Evolutionary conservation across 305 asterid genomes (phyloP).

Genomic region (Solanum hybrid): DNA sequence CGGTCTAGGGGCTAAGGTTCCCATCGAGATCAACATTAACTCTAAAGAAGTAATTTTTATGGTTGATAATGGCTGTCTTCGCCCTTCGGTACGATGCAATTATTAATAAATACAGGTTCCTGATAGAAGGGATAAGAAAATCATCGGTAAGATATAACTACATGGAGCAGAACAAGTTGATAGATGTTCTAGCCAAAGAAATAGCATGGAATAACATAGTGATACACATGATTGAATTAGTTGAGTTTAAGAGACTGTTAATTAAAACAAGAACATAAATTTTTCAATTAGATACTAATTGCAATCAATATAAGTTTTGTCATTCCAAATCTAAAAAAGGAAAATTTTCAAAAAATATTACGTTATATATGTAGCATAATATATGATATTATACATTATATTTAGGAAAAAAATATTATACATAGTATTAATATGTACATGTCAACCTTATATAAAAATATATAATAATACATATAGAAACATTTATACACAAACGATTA

Average conservation of each 20-base stretch:
- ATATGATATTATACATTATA: no score
- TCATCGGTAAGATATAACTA: background rate
- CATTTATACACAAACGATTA: no score
- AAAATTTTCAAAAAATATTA: no score
- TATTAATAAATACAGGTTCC: background rate
- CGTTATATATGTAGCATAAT: no score
- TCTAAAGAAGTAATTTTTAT: background rate
- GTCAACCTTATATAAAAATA: background rate
- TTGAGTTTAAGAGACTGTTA: background rate
- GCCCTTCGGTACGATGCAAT: background rate
- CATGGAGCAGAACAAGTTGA: background rate
- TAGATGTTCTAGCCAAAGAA: background rate
- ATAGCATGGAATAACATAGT: background rate
- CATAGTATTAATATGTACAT: background rate
- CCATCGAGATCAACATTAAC: background rate
- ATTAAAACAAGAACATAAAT: background rate
- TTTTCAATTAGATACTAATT: background rate
- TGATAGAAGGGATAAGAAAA: background rate
- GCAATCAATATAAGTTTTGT: background rate
- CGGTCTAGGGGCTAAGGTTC: background rate
- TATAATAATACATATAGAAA: no score
- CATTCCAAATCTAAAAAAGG: background rate
- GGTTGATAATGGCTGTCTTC: background rate
- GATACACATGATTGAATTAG: background rate
- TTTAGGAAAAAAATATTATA: background rate